Percentiles rank a stretch among this genome's conserved stretches.
Conservation (phyloP, 495 filamentous ascomycete genomes). For the Aspergillus ostianus region DNA sequence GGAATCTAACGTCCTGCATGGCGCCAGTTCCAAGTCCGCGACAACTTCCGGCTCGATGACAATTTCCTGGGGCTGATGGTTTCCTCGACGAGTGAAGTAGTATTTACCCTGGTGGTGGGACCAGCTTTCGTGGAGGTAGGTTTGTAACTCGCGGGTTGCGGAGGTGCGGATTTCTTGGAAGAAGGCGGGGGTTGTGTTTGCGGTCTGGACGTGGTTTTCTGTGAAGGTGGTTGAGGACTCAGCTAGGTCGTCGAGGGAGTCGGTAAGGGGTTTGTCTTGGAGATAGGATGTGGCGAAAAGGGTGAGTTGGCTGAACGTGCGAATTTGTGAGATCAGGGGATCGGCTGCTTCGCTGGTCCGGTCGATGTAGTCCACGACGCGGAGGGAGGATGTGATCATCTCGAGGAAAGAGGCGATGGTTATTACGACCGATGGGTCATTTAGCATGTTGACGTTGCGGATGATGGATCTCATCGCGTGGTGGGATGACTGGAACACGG, state of each 20-base stretch:
- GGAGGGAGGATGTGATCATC: slow-evolving; percentile 45
- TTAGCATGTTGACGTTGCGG: slow-evolving; percentile 30
- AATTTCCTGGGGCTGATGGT: slow-evolving; percentile 36
- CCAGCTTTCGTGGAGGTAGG: slow-evolving; percentile 39
- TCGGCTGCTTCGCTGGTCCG: slow-evolving; percentile 26
- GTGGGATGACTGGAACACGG: slow-evolving; percentile 43
- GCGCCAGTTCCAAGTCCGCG: slow-evolving; percentile 20
- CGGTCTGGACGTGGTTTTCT: not conserved
- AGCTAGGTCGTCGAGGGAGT: not conserved
- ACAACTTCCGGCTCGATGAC: slow-evolving; percentile 23
- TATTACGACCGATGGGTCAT: slow-evolving; percentile 39
- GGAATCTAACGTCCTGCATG: slow-evolving; percentile 22
- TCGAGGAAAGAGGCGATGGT: slow-evolving; percentile 44
- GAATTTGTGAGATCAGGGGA: slow-evolving; percentile 26
- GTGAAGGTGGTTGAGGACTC: slow-evolving; percentile 2
- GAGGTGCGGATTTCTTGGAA: slow-evolving; percentile 26
- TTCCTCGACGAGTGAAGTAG: slow-evolving; percentile 41
- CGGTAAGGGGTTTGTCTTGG: slow-evolving; percentile 5
- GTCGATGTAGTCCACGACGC: slow-evolving; percentile 53
- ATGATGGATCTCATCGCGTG: slow-evolving; percentile 34
- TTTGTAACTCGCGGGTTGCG: slow-evolving; percentile 36
- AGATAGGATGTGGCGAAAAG: slow-evolving; percentile 26
- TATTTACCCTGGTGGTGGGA: slow-evolving; percentile 37
- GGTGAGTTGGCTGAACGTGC: slow-evolving; percentile 34
- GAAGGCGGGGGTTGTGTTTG: slow-evolving; percentile 16